Base-by-base conservation (phyloP, 129 eudicot genomes). In the Lactuca sativa region DNA sequence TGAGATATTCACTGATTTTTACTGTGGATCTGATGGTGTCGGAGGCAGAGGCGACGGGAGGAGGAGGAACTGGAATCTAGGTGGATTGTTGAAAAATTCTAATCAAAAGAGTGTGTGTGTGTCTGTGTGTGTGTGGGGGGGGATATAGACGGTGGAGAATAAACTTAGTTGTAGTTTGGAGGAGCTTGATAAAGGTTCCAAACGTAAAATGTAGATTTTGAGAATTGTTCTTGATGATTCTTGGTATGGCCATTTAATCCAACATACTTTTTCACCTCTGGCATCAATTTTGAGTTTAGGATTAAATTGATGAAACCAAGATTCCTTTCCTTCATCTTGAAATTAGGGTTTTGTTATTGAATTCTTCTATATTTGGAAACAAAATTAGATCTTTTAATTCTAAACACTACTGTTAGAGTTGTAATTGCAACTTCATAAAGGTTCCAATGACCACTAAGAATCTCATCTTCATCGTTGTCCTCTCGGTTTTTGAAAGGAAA, bases 161-260 rank as follows among this genome's bases (percentile, higher is more conserved):
- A 86, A 86, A 73, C 30, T 90, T 85, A 77, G 85, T 34, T 86
- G 98, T 83, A 89, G 72, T 56, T 71, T 89, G 86, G 98, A 92
- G 81, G 98, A 92, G 76, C 74, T 92, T 56, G 89, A 77, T 51
- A 86, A 85, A 66, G 98, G 98, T 9, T 84, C 90, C 0, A 92
- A 82, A 47, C 60, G 96, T 70, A 92, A 92, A 82, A 92, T 92
- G 98, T 78, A 84, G 90, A 89, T 86, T 70, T 84, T 92, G 1
- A 75, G 98, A 9, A 80, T 83, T 62, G 88, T 86, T 4, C 87
- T 87, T 3, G 96, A 92, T 84, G 89, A 84, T 30, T 79, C 86
- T 18, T 92, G 98, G 98, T 92, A 81, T 56, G 85, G 37, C 14
- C 38, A 21, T 64, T 53, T 37, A 12, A 34, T 63, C 53, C 38